Evolutionary conservation across 2,329 filamentous ascomycete species (phyloP), one percentile per base, ranked within the genome.

Genomic region (Talaromyces sp.): DNA sequence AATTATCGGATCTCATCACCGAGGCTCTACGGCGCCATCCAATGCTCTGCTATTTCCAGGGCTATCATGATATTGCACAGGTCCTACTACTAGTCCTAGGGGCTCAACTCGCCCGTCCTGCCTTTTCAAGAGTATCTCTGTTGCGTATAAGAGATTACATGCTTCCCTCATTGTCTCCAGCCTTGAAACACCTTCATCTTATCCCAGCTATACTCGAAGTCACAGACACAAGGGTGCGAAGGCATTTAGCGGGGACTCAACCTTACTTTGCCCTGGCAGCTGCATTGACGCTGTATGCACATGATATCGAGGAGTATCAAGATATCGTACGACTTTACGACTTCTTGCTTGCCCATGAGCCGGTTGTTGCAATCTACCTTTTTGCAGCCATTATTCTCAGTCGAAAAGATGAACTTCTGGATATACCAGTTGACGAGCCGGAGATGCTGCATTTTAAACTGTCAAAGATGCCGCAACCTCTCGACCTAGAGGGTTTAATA

Each of bases 11-110:
- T 68, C 84, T 99, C 60, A 98, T 99, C 72, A 86, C 87, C 61
- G 85, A 90, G 69, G 88, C 96, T 15, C 85, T 99, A 54, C 89
- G 96, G 62, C 86, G 86, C 38, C 85, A 96, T 72, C 92, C 93
- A 17, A 89, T 89, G 75, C 86, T 99, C 40, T 92, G 89, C 81
- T 99, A 99, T 80, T 99, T 99, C 78, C 95, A 99, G 81, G 95
- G 95, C 75, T 99, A 96, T 77, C 95, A 99, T 78, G 95, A 99
- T 80, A 98, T 99, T 73, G 95, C 92, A 71, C 96, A 99, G 79
- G 95, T 99, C 27, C 85, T 99, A 67, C 86, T 98, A 47, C 85
- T 99, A 15, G 93, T 97, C 11, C 84, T 99, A 3, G 89, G 89
- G 0, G 80, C 86, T 10, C 73, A 83, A 25, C 76, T 83, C 63